phyloP scores from a whole-genome alignment of 176 grass and related monocot species.

The Carex kokanica region DNA sequence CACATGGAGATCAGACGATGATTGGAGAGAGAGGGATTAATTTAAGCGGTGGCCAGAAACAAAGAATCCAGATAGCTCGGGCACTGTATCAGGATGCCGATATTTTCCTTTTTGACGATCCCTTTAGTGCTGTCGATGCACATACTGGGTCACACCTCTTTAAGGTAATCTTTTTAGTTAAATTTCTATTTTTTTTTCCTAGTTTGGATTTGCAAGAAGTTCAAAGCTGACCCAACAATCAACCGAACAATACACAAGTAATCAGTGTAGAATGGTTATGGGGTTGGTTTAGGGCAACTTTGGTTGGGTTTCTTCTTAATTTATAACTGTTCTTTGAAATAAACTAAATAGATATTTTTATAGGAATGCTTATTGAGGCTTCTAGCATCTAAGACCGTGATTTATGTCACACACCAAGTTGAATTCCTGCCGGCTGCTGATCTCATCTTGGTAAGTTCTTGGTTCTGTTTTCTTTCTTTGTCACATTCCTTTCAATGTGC shows the following conservation, averaged over 20 bases:
- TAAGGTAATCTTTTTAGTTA: constrained; percentile 40
- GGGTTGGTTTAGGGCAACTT: constrained; percentile 29
- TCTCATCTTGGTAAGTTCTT: constrained; percentile 75
- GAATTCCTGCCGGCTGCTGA: constrained; percentile 85
- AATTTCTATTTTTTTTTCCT: background rate
- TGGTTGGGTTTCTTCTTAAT: constrained; percentile 40
- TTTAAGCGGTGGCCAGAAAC: constrained; percentile 69
- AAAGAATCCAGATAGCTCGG: constrained; percentile 59
- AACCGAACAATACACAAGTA: constrained; percentile 26
- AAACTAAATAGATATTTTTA: constrained; percentile 24
- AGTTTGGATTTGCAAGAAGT: background rate
- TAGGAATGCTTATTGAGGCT: constrained; percentile 62
- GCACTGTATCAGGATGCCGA: constrained; percentile 71
- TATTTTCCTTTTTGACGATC: constrained; percentile 75
- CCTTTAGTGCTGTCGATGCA: constrained; percentile 70
- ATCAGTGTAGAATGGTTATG: background rate
- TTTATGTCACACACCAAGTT: constrained; percentile 93
- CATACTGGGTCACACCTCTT: constrained; percentile 56
- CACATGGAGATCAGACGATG: constrained; percentile 54
- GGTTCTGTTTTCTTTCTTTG: background rate
- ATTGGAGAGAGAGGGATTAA: constrained; percentile 82
- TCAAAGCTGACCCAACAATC: background rate
- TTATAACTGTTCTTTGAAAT: constrained; percentile 28
- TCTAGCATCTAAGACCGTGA: constrained; percentile 64
- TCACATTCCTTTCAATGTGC: background rate